Evolutionary conservation across 352 stramenopile genomes (phyloP).

Genomic region (Globisporangium middletonii): DNA sequence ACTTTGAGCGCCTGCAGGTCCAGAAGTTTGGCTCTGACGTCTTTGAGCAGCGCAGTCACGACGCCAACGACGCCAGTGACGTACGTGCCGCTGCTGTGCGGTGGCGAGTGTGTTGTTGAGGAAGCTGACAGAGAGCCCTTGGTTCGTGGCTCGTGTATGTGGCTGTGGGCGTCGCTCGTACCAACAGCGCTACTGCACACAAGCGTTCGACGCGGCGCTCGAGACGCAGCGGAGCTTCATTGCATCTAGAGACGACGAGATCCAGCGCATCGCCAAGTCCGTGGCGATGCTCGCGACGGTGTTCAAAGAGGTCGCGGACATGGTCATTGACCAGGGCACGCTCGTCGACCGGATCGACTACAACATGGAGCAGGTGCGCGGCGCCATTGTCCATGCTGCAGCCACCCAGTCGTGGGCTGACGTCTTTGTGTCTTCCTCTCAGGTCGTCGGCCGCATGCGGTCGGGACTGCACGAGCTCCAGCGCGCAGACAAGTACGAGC

Average conservation of each 20-base stretch:
- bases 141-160: too few relatives aligned
- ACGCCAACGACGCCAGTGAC: constrained; percentile 23
- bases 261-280: constrained; percentile 72
- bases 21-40: constrained; percentile 70
- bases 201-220: too few relatives aligned
- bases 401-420: background rate
- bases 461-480: constrained; percentile 55
- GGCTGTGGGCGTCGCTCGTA: too few relatives aligned
- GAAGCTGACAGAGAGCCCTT: too few relatives aligned
- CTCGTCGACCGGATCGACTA: constrained; percentile 84
- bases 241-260: constrained; percentile 44
- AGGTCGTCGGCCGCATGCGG: constrained; percentile 58
- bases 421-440: background rate
- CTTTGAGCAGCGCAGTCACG: constrained; percentile 20
- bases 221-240: background rate
- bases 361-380: constrained; percentile 77
- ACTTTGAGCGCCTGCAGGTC: constrained; percentile 59
- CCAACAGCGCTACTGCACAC: too few relatives aligned
- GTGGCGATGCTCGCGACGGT: constrained; percentile 58
- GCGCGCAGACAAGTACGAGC: constrained; percentile 53
- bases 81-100: background rate
- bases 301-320: constrained; percentile 76
- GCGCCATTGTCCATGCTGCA: background rate
- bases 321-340: constrained; percentile 81
- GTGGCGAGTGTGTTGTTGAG: background rate